Percentiles rank a stretch among this genome's conserved stretches.
These are phyloP conservation scores for Hysterium pulicare DNA, from an alignment of 2,329 filamentous ascomycete species.

Conservation along the genomic window DNA sequence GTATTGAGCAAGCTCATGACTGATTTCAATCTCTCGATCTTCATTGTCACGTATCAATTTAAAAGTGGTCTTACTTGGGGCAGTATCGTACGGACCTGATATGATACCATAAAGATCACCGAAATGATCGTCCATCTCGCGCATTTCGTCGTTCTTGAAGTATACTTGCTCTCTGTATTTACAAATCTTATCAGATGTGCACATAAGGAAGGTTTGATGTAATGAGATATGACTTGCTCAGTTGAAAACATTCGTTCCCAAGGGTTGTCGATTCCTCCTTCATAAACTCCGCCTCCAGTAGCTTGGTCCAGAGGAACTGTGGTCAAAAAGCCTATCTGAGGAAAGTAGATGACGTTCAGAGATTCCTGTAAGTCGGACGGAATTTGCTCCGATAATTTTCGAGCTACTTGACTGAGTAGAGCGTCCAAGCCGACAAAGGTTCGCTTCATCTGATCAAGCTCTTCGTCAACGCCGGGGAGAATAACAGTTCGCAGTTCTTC, in stretches of 20 bases:
- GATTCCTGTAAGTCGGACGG: conserved; percentile 55
- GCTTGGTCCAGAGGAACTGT: conserved; percentile 62
- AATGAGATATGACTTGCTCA: conserved; percentile 36
- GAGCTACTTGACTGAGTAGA: conserved; percentile 66
- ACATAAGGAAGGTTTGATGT: neutral
- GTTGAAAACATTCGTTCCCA: conserved; percentile 81
- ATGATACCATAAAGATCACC: conserved; percentile 86
- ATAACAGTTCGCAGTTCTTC: conserved; percentile 71
- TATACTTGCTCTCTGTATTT: conserved; percentile 58
- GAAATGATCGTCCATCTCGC: conserved; percentile 72
- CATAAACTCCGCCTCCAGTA: conserved; percentile 59
- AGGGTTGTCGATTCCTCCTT: conserved; percentile 55
- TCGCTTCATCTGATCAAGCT: conserved; percentile 74
- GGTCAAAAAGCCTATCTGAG: conserved; percentile 86
- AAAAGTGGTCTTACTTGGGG: neutral
- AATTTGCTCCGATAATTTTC: conserved; percentile 60
- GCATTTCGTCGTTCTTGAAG: conserved; percentile 83
- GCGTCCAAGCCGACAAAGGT: conserved; percentile 74
- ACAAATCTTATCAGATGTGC: neutral
- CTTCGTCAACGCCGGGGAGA: conserved; percentile 64
- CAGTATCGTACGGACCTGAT: conserved; percentile 56
- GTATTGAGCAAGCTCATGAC: conserved; percentile 69
- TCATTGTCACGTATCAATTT: conserved; percentile 9
- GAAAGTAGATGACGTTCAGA: conserved; percentile 82
- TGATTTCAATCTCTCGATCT: conserved; percentile 87